Base-by-base conservation (phyloP, 768 basidiomycete species). In the Tephrocybe rancida region DNA sequence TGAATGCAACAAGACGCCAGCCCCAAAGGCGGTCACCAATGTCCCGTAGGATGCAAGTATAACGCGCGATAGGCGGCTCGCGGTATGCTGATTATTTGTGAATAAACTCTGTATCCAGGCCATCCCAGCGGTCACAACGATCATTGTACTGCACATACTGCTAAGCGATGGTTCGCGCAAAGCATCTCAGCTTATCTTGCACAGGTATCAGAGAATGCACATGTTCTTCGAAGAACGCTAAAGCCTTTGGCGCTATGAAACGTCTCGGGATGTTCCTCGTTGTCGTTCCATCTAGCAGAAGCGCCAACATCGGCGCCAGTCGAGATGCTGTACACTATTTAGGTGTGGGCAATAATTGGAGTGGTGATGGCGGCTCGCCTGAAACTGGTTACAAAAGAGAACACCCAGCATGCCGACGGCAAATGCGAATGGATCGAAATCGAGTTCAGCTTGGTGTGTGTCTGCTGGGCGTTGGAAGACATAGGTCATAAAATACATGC, bases 261-360 rank as follows among this genome's bases (percentile, higher is more conserved):
- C 29, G 29, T 13, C 29, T 5, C 7, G 7, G 5, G 29, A 30
- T 5, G 29, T 30, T 13, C 5, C 29, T 5, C 5, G 13, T 6
- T 3, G 63, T 57, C 64, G 69, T 64, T 32, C 35, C 50, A 34
- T 70, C 69, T 3, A 70, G 44, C 3, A 70, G 52, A 7, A 65
- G 67, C 0, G 65, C 64, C 2, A 69, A 44, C 51, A 70, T 54
- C 0, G 69, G 67, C 10, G 61, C 38, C 50, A 41, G 0, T 56
- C 50, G 6, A 58, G 34, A 44, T 62, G 51, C 67, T 67, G 13
- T 6, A 30, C 29, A 13, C 7, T 30, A 13, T 30, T 18, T 43
- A 39, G 48, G 41, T 18, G 1, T 6, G 27, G 10, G 21, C 3
- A n/a, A 25, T 11, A 19, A 5, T 5, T 25, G 35, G 4, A 34